Evolutionary conservation across 2,329 filamentous ascomycete species (phyloP).

Genomic region (Cryphonectria parasitica): DNA sequence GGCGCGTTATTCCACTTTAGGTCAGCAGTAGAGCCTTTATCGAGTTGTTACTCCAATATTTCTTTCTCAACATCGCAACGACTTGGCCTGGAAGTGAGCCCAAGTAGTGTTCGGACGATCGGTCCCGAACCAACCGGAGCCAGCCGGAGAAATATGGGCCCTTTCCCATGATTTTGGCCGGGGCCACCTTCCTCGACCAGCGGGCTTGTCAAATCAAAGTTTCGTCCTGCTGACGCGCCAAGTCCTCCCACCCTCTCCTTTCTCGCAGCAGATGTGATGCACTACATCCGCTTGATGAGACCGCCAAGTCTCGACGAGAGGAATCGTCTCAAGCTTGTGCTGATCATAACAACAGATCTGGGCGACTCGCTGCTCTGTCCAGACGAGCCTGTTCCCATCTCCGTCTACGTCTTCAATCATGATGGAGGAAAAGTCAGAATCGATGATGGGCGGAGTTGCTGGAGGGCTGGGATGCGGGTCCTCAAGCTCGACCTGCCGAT

Average conservation of each 20-base stretch:
- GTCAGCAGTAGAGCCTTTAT: too few species aligned
- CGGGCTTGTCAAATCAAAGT: neutral
- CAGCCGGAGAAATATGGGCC: neutral
- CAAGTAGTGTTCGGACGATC: neutral
- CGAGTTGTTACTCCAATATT: neutral
- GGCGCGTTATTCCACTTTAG: too few species aligned
- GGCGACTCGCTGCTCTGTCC: constrained; percentile 59
- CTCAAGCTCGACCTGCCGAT: constrained; percentile 41
- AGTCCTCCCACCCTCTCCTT: neutral
- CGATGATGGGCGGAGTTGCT: constrained; percentile 28
- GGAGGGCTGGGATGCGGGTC: constrained; percentile 41
- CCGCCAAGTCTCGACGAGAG: constrained; percentile 45
- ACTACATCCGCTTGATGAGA: constrained; percentile 60
- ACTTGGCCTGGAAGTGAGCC: neutral
- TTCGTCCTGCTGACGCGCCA: constrained; percentile 1
- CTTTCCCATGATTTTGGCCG: neutral
- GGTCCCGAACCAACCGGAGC: neutral
- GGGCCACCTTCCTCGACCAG: neutral
- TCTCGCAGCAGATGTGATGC: constrained; percentile 44
- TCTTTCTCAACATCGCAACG: neutral
- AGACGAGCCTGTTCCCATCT: constrained; percentile 48
- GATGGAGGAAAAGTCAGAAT: neutral
- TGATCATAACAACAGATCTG: constrained; percentile 62
- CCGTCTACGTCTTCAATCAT: constrained; percentile 31
- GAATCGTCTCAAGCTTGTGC: constrained; percentile 46